These are phyloP conservation scores for Stephania japonica DNA, from an alignment of 164 flowering plant species.

Conservation along the genomic window DNA sequence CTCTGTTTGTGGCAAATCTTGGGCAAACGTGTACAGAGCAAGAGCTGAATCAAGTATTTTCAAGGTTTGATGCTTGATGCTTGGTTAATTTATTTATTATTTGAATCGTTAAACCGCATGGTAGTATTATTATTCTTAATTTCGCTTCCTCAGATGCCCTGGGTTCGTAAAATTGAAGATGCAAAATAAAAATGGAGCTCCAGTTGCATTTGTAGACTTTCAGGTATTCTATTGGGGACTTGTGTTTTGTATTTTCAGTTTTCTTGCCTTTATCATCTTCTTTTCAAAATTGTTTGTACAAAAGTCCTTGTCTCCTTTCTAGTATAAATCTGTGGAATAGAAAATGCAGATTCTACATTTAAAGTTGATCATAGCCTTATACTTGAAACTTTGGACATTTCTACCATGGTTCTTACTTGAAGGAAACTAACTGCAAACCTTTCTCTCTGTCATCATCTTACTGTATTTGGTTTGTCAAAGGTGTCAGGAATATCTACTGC, in stretches of 20 bases:
- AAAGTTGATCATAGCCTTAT: too few species aligned
- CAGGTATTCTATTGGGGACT: constrained; percentile 40
- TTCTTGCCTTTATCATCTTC: background rate
- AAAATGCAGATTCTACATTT: background rate
- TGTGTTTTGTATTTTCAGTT: background rate
- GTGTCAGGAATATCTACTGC: too few species aligned
- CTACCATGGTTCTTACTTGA: too few species aligned
- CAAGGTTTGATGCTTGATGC: constrained; percentile 43
- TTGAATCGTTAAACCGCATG: background rate
- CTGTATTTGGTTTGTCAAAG: too few species aligned
- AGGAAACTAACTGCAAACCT: too few species aligned
- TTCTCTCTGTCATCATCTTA: too few species aligned
- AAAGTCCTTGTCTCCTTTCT: background rate
- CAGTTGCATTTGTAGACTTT: constrained; percentile 95
- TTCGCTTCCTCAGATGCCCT: constrained; percentile 42
- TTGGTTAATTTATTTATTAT: constrained; percentile 1
- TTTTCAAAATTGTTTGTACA: background rate
- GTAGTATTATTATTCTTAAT: background rate
- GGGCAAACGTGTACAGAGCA: constrained; percentile 79
- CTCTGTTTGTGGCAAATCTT: constrained; percentile 89
- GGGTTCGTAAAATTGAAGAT: constrained; percentile 88
- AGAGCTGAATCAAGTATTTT: constrained; percentile 73
- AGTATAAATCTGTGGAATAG: background rate
- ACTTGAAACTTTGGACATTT: too few species aligned
- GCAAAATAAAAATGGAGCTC: constrained; percentile 77